Conservation (phyloP, 192 early-diverging fungal genomes). For the Coemansia sp. region DNA sequence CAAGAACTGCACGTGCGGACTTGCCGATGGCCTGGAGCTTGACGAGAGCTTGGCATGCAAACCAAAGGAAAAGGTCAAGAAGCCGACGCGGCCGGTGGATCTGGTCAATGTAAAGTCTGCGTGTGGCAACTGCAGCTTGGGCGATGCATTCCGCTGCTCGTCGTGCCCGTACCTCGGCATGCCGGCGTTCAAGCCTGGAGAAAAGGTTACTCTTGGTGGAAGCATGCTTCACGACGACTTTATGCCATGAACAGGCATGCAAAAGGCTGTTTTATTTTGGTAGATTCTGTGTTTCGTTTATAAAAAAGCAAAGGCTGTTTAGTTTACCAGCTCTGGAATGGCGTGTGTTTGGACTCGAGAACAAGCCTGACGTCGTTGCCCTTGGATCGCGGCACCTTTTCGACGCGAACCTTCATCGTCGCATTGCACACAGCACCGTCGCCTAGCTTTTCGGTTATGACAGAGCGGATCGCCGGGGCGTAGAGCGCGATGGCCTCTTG, state of each 20-base stretch:
- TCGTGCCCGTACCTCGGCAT: conserved; percentile 96
- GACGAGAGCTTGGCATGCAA: conserved; percentile 45
- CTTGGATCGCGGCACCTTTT: conserved; percentile 21
- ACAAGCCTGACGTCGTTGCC: conserved; percentile 22
- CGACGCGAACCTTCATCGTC: conserved; percentile 36
- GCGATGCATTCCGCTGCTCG: conserved; percentile 96
- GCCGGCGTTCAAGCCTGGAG: conserved; percentile 95
- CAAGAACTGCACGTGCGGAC: conserved; percentile 96
- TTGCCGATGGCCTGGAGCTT: conserved; percentile 73
- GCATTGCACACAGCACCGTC: conserved; percentile 42
- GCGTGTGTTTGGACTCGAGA: conserved; percentile 33
- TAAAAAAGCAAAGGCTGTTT: background rate
- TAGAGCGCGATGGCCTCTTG: conserved; percentile 47
- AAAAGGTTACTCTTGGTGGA: conserved; percentile 86
- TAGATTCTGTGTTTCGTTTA: conserved; percentile 1
- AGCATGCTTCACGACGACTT: conserved; percentile 56
- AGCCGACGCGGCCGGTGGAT: conserved; percentile 48
- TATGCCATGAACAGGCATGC: conserved; percentile 23
- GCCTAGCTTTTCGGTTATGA: conserved; percentile 43
- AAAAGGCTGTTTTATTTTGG: background rate
- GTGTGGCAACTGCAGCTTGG: conserved; percentile 83
- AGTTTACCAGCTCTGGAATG: conserved; percentile 44
- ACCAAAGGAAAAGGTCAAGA: conserved; percentile 60
- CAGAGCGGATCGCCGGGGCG: conserved; percentile 38
- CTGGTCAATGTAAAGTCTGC: conserved; percentile 61